Percentiles rank a stretch among this genome's conserved stretches.
These are phyloP conservation scores for Septoria petroselini DNA, from an alignment of 2,329 filamentous ascomycete species.

Conservation along the genomic window DNA sequence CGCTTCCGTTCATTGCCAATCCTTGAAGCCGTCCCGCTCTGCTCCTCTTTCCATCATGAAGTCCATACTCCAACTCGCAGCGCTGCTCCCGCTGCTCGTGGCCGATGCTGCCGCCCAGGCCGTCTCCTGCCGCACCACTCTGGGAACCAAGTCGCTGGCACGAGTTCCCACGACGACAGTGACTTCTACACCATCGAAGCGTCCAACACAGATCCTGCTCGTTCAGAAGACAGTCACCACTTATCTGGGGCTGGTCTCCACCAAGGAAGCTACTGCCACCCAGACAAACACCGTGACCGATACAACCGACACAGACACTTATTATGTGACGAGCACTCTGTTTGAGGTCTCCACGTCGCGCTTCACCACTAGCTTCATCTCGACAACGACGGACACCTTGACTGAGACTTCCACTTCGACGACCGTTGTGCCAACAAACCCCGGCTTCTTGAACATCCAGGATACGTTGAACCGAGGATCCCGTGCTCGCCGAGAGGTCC, in stretches of 20 bases:
- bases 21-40: background rate
- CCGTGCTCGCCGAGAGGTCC: background rate
- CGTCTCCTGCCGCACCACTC: slow-evolving; percentile 1
- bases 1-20: background rate
- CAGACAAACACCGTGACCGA: slow-evolving; percentile 6
- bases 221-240: slow-evolving; percentile 9
- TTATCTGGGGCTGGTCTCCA: slow-evolving; percentile 2
- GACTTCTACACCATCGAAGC: background rate
- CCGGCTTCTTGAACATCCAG: background rate
- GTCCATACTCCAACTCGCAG: slow-evolving; percentile 1
- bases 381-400: background rate
- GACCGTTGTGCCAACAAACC: slow-evolving; percentile 2
- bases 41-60: background rate
- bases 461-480: slow-evolving; percentile 3
- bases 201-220: background rate
- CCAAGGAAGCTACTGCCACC: background rate
- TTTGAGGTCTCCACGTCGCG: background rate
- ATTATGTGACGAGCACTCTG: background rate
- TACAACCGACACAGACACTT: slow-evolving; percentile 2
- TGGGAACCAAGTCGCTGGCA: slow-evolving; percentile 2
- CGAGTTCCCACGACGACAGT: background rate
- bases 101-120: background rate
- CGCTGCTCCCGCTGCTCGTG: slow-evolving; percentile 2
- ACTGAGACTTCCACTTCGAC: background rate
- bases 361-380: background rate